Percentiles rank a stretch among this genome's conserved stretches.
These are phyloP conservation scores for Herpetomonas samuelpessoai DNA, from an alignment of 208 protist genomes.

Conservation along the genomic window DNA sequence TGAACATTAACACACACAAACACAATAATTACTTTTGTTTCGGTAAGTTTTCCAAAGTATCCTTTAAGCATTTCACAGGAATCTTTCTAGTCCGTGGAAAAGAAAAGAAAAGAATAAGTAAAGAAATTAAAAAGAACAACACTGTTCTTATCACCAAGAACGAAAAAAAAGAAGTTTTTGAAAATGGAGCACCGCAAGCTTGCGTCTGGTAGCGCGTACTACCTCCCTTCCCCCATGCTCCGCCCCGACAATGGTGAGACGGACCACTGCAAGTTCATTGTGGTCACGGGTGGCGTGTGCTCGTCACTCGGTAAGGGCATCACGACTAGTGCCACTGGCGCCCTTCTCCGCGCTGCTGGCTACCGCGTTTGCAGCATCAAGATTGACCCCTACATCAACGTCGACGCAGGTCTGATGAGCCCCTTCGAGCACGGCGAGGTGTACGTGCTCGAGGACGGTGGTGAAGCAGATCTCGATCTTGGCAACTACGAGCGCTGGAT, in stretches of 20 bases:
- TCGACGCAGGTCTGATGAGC: conserved; percentile 93
- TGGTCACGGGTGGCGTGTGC: conserved; percentile 98
- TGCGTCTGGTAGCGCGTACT: conserved; percentile 62
- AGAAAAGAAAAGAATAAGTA: conserved; percentile 1
- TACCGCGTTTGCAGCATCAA: conserved; percentile 97
- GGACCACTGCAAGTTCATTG: conserved; percentile 90
- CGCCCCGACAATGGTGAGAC: conserved; percentile 30
- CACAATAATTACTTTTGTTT: no score
- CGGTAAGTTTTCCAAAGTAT: no score
- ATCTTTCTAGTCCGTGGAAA: background rate
- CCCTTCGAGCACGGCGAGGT: conserved; percentile 98
- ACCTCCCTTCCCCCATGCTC: conserved; percentile 76
- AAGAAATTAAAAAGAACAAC: conserved; percentile 2
- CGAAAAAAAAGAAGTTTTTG: no score
- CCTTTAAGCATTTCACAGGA: no score
- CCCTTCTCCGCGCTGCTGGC: conserved; percentile 83
- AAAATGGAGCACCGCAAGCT: conserved; percentile 45
- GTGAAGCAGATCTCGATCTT: conserved; percentile 96
- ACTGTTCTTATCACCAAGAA: no score
- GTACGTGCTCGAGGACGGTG: conserved; percentile 99
- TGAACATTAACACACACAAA: no score
- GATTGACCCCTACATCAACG: conserved; percentile 99
- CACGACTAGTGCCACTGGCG: conserved; percentile 80
- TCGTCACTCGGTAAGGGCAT: conserved; percentile 98
- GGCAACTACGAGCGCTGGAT: conserved; percentile 99